Evolutionary conservation across 2,329 filamentous ascomycete genomes (phyloP), one percentile per base, ranked within the genome.

Genomic region (Colletotrichum godetiae): DNA sequence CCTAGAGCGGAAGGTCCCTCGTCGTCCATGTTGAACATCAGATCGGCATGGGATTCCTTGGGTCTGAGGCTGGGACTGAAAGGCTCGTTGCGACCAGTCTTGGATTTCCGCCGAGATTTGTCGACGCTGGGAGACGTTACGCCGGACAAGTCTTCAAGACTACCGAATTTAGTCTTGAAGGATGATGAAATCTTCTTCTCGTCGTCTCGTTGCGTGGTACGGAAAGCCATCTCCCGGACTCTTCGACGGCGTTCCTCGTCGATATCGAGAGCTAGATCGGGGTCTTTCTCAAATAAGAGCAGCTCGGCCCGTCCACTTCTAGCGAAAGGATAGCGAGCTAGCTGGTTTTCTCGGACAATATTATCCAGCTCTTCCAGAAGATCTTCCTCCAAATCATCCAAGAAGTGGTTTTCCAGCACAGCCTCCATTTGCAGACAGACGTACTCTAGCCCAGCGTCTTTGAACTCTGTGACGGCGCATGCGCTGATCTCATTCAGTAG

Each of bases 1-100:
- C 75, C 74, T 8, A 76, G 68, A 1, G 76, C 77, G 7, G 81
- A 78, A 0, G 78, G 75, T 11, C 87, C 88, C 56, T 95, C 94
- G 49, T 97, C 95, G 72, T 98, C 96, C 95, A 98, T 98, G 76
- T 94, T 91, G 79, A 98, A 98, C 81, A 98, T 97, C 67, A 98
- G 87, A 77, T 98, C 95, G 49, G 88, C 88, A 1, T 88, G 85
- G 0, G 93, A 95, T 24, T 88, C 88, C 78, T 91, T 95, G 1
- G 92, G 88, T 67, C 90, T 92, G 57, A 97, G 85, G 22, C 84
- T 86, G 1, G 95, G 94, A 68, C 91, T 94, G 64, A 89, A 87
- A 0, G 88, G 86, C 73, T 91, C 90, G 75, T 91, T 91, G 15
- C 82, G 84, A 24, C 78, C 78, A 6, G 77, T 77, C 68, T 86